phyloP scores from a whole-genome alignment of 345 rosid genomes.

The Hypericum perforatum region DNA sequence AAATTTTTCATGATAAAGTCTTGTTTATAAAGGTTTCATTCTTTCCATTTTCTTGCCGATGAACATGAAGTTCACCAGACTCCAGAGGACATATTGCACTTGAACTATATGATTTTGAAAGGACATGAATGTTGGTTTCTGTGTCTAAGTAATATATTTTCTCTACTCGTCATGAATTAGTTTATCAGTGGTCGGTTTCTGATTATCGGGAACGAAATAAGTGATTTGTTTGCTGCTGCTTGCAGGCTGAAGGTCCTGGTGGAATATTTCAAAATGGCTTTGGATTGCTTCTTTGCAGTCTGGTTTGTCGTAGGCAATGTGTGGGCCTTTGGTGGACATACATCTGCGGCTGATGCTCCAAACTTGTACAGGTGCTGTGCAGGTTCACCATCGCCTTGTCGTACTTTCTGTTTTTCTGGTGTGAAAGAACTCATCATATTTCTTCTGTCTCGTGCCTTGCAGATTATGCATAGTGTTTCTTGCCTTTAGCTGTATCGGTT shows the following conservation, averaged over 20 bases:
- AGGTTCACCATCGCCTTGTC: not conserved
- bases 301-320: constrained; percentile 99
- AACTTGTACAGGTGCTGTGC: constrained; percentile 72
- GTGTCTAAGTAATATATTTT: too few species aligned
- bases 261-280: constrained; percentile 90
- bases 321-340: constrained; percentile 95
- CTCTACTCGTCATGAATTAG: too few species aligned
- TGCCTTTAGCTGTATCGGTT: constrained; percentile 89
- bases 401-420: not conserved
- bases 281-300: constrained; percentile 97
- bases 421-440: constrained; percentile 10
- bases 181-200: not conserved
- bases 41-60: too few species aligned
- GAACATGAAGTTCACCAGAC: too few species aligned
- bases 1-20: too few species aligned
- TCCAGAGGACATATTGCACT: too few species aligned
- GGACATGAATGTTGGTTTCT: too few species aligned
- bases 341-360: constrained; percentile 82
- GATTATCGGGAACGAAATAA: not conserved
- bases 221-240: not conserved
- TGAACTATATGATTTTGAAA: too few species aligned
- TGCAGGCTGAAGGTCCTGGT: constrained; percentile 67
- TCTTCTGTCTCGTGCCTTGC: constrained; percentile 16
- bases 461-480: constrained; percentile 98
- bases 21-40: too few species aligned